Evolutionary conservation across 345 rosid genomes (phyloP).

Genomic region (Litchi chinensis): DNA sequence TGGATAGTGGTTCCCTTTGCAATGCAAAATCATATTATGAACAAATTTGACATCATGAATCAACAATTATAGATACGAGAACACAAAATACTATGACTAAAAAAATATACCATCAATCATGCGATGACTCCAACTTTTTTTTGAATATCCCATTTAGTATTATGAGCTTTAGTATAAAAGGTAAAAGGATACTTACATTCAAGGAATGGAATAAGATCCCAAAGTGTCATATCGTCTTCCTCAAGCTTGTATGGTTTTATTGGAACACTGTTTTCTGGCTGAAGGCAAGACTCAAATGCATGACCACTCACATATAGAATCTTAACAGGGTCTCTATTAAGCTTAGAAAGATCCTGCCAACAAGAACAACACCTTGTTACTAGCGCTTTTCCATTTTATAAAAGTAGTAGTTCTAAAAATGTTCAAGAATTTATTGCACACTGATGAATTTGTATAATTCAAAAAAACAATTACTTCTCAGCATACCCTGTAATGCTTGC

Average conservation of each 20-base stretch:
- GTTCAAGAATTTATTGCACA: neutral
- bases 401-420: neutral
- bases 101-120: neutral
- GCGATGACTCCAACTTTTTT: neutral
- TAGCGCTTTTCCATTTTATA: conserved; percentile 12
- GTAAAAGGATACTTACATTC: conserved; percentile 61
- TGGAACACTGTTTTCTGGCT: conserved; percentile 85
- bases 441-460: neutral
- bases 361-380: conserved; percentile 8
- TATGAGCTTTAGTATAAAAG: neutral
- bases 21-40: neutral
- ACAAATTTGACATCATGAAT: neutral
- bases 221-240: conserved; percentile 77
- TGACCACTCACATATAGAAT: conserved; percentile 81
- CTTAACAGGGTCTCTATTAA: conserved; percentile 83
- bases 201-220: conserved; percentile 96
- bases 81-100: neutral
- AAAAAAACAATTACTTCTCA: too few relatives aligned
- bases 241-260: conserved; percentile 82
- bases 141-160: neutral
- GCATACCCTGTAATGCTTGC: conserved; percentile 87
- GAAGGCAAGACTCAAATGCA: conserved; percentile 81
- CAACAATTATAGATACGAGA: neutral
- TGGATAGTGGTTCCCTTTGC: too few relatives aligned
- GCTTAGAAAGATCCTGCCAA: conserved; percentile 95